Evolutionary conservation across 164 flowering plant species (phyloP).

Genomic region (Protea cynaroides): DNA sequence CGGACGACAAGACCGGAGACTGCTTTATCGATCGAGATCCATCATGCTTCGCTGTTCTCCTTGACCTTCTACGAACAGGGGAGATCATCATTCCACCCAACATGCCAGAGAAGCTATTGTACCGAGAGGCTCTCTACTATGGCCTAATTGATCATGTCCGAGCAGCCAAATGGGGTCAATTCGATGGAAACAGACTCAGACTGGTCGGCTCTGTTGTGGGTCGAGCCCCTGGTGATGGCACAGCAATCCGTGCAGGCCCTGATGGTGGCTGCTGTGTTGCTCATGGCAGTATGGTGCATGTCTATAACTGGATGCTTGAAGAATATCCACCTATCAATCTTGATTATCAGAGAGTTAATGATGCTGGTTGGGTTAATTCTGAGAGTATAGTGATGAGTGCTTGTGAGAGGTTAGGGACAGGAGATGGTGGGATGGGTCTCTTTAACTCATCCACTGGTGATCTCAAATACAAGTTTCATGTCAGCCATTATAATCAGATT

Average conservation of each 20-base stretch:
- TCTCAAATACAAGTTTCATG: conserved; percentile 54
- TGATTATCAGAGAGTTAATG: conserved; percentile 79
- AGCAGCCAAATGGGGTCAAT: conserved; percentile 73
- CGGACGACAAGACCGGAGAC: conserved; percentile 14
- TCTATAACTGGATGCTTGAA: conserved; percentile 80
- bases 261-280: conserved; percentile 90
- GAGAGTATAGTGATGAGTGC: conserved; percentile 49
- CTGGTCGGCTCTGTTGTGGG: conserved; percentile 44
- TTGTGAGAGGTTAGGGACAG: conserved; percentile 58
- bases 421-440: conserved; percentile 77
- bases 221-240: conserved; percentile 80
- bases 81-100: conserved; percentile 58
- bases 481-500: conserved; percentile 49
- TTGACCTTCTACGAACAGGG: conserved; percentile 77
- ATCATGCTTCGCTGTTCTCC: conserved; percentile 67
- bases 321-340: conserved; percentile 64
- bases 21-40: conserved; percentile 82
- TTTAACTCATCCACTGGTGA: conserved; percentile 60
- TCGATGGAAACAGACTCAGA: conserved; percentile 66
- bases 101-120: conserved; percentile 50
- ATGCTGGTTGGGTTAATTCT: conserved; percentile 56
- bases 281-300: conserved; percentile 80
- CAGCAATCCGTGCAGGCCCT: conserved; percentile 79
- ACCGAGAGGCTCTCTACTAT: conserved; percentile 66
- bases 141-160: conserved; percentile 73